Evolutionary conservation across 345 rosid genomes (phyloP), one percentile per base, ranked within the genome.

Genomic region (Rhodamnia rubescens): DNA sequence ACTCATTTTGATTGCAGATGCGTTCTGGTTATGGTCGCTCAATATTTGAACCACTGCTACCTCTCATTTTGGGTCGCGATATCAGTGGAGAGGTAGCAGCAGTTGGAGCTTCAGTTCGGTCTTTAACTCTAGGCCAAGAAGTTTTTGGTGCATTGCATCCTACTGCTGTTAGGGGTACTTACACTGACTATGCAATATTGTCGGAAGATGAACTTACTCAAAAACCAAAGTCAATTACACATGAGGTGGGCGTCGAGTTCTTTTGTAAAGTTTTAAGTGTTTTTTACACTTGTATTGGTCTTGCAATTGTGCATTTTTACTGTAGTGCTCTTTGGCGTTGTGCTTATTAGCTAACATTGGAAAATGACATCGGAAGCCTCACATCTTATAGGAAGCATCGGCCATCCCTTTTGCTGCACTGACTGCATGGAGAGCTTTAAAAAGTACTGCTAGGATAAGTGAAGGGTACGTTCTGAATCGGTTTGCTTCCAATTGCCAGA

Each of bases 121-220:
- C 92, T 0, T 61, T 97, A 82, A 89, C 82, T 54, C 92, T 95
- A 7, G 98, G 98, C 36, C 94, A 95, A 89, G 93, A 95, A 88
- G 99, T 97, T 86, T 97, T 97, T 87, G 99, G 98, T 85, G 98
- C 99, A 52, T 88, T 95, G 88, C 99, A 97, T 90, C 99, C 99
- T 51, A 97, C 99, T 24, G 99, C 99, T 47, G 87, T 92, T 78
- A 93, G 99, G 89, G 99, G 99, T 81, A 95, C 99, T 88, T 97
- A 95, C 61, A 47, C 98, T 57, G 98, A 95, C 86, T 94, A 95
- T 91, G 98, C 94, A 44, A 86, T 95, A 87, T 95, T 97, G 87
- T 89, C 95, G 7, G 96, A 93, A 83, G 98, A 95, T 3, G 98
- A 97, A 85, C 96, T 97, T 88, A 86, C 90, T 27, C 90, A 64